Percentiles rank a stretch among this genome's conserved stretches.
Conservation (phyloP, 1,139 yeast species). For the Hemisphaericaspora xylofermentans region DNA sequence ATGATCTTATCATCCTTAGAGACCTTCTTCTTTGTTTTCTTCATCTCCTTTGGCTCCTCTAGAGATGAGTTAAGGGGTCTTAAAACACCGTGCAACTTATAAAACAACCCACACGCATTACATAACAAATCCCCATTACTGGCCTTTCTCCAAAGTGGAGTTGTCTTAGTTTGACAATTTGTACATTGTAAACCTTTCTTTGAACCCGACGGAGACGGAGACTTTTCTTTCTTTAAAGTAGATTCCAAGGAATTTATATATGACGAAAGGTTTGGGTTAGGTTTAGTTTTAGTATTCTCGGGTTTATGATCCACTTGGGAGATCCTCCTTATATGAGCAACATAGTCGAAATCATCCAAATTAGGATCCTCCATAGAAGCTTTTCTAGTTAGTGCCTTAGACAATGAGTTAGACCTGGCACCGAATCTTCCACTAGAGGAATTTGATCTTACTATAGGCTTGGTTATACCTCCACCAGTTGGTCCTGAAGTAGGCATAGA, state of each 20-base stretch:
- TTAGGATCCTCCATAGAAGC: slow-evolving; percentile 23
- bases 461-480: slow-evolving; percentile 7
- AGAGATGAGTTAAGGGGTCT: slow-evolving; percentile 34
- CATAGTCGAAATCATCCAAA: slow-evolving; percentile 47
- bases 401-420: slow-evolving; percentile 8
- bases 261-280: slow-evolving; percentile 24
- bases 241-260: slow-evolving; percentile 43
- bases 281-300: background rate
- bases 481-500: slow-evolving; percentile 3
- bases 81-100: slow-evolving; percentile 46
- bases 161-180: slow-evolving; percentile 46
- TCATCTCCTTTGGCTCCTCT: slow-evolving; percentile 6
- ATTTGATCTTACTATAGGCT: slow-evolving; percentile 11
- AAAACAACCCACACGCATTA: slow-evolving; percentile 50
- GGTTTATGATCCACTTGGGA: slow-evolving; percentile 38
- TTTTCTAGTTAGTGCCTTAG: slow-evolving; percentile 3
- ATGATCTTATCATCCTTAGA: slow-evolving; percentile 21
- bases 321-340: slow-evolving; percentile 45
- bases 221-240: slow-evolving; percentile 24
- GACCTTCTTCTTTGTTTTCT: slow-evolving; percentile 10
- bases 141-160: slow-evolving; percentile 50
- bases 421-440: slow-evolving; percentile 10
- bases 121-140: slow-evolving; percentile 45
- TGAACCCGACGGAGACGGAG: slow-evolving; percentile 3
- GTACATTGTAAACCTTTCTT: slow-evolving; percentile 39